Evolutionary conservation across 345 rosid species (phyloP).

Genomic region (Microcos paniculata): DNA sequence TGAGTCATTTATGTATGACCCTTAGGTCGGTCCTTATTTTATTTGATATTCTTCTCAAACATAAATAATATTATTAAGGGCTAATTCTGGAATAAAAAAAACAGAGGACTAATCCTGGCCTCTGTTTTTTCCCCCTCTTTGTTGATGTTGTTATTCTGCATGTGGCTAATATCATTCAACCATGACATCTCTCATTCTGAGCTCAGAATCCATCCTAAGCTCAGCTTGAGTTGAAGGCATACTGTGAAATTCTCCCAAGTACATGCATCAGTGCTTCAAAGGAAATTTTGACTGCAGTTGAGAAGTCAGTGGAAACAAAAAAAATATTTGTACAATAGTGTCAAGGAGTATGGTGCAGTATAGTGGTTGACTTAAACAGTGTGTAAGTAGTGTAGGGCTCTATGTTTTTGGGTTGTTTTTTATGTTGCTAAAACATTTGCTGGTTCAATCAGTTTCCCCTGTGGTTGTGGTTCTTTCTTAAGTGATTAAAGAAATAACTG

Average conservation of each 20-base stretch:
- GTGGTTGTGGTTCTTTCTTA: neutral
- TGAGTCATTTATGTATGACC: neutral
- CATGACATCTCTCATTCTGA: neutral
- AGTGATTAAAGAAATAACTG: constrained; percentile 1
- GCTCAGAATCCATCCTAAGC: neutral
- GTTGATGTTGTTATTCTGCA: neutral
- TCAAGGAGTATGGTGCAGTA: neutral
- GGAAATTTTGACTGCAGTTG: neutral
- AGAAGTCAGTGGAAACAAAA: neutral
- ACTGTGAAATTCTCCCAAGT: neutral
- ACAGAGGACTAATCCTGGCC: no score
- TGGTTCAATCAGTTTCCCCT: neutral
- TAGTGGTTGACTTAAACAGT: neutral
- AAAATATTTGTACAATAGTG: neutral
- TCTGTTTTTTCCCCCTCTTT: neutral
- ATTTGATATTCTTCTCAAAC: neutral
- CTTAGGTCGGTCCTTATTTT: neutral
- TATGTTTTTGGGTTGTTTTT: neutral
- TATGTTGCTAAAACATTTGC: neutral
- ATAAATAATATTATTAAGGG: constrained; percentile 2
- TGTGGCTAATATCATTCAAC: neutral
- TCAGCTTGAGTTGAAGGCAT: neutral
- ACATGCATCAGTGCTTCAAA: neutral
- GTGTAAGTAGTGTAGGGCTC: neutral
- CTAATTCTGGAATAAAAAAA: neutral